A percentile compares a stretch with the other conserved stretches of the same genome.
Evolutionary conservation across 768 basidiomycete species (phyloP).

Genomic region (Russula vinacea): DNA sequence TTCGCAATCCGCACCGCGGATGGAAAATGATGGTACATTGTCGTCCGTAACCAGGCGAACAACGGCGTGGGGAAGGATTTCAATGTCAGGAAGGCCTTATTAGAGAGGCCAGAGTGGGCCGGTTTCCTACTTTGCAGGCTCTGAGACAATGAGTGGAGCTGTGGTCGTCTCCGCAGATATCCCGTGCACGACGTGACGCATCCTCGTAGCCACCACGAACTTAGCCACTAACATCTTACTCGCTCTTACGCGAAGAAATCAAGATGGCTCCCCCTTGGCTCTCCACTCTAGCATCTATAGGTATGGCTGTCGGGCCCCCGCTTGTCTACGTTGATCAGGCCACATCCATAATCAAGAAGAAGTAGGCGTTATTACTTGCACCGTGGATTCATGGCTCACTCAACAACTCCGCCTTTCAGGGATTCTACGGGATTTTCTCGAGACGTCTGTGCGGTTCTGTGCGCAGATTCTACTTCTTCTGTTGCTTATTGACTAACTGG

Average conservation of each 20-base stretch:
- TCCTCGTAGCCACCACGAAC: no score
- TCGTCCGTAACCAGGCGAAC: neutral
- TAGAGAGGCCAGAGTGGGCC: no score
- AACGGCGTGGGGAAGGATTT: no score
- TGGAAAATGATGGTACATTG: no score
- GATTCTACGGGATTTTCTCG: conserved; percentile 83
- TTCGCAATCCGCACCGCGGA: no score
- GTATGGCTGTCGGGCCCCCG: conserved; percentile 83
- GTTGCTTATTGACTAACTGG: neutral
- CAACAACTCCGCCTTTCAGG: conserved; percentile 40
- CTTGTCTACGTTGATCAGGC: conserved; percentile 84
- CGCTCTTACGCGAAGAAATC: neutral
- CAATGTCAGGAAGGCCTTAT: no score
- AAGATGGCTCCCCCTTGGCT: conserved; percentile 56
- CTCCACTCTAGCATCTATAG: conserved; percentile 63
- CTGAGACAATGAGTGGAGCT: no score
- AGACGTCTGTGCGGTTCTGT: conserved; percentile 85
- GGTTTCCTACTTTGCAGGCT: no score
- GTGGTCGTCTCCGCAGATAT: no score
- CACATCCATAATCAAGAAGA: conserved; percentile 73
- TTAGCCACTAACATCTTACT: no score
- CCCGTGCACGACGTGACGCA: no score
- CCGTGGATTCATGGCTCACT: conserved; percentile 9
- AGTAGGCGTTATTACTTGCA: conserved; percentile 40
- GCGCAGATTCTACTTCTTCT: conserved; percentile 29